These are phyloP conservation scores for Colletotrichum cereale DNA, from an alignment of 2,329 filamentous ascomycete species.

Conservation along the genomic window DNA sequence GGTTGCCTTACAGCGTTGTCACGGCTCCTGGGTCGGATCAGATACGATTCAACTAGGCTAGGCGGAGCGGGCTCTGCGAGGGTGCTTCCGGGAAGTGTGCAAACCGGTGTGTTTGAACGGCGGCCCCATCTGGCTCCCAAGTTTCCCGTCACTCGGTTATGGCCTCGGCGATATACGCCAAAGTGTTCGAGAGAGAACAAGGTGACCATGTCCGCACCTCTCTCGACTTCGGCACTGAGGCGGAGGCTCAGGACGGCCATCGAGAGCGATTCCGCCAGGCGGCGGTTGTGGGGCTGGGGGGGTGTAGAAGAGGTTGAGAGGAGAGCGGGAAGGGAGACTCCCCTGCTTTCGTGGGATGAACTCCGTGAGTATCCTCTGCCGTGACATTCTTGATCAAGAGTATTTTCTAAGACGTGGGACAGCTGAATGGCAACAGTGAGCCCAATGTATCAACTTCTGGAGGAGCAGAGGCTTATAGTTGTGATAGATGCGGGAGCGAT, in stretches of 20 bases:
- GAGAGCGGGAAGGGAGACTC: too few species aligned
- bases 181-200: too few species aligned
- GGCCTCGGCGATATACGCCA: not conserved
- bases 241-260: slow-evolving; percentile 19
- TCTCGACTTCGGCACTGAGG: slow-evolving; percentile 22
- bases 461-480: not conserved
- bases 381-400: not conserved
- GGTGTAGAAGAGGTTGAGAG: not conserved
- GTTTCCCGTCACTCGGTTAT: too few species aligned
- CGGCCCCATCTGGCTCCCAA: not conserved
- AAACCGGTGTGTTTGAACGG: not conserved
- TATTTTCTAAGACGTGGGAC: not conserved
- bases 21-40: too few species aligned
- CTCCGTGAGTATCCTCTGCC: slow-evolving; percentile 16
- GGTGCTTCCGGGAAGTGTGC: not conserved
- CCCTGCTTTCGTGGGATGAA: slow-evolving; percentile 22
- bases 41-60: not conserved
- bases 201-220: slow-evolving; percentile 6
- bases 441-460: not conserved
- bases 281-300: slow-evolving; percentile 6
- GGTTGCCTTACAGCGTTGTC: not conserved
- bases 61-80: not conserved
- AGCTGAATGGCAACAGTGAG: slow-evolving; percentile 38
- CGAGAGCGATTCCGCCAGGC: slow-evolving; percentile 7
- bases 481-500: slow-evolving; percentile 29